These are phyloP conservation scores for Protomyces gravidus DNA, from an alignment of 1,139 yeast genomes.

Conservation along the genomic window DNA sequence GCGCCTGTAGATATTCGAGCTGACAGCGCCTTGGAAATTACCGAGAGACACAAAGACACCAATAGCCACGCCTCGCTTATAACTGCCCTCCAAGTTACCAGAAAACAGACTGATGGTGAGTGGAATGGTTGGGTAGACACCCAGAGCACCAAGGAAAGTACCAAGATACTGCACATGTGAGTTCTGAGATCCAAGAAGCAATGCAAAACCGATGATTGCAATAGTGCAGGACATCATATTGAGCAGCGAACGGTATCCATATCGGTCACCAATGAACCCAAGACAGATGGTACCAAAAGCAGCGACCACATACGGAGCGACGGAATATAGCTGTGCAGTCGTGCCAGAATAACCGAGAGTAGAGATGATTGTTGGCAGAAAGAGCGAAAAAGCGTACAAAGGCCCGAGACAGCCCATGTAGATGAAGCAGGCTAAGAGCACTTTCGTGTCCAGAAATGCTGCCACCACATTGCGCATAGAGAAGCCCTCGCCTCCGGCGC, in stretches of 20 bases:
- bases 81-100: slow-evolving; percentile 43
- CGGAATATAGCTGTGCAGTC: slow-evolving; percentile 34
- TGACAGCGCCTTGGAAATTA: slow-evolving; percentile 43
- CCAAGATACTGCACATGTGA: slow-evolving; percentile 41
- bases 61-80: slow-evolving; percentile 45
- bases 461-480: slow-evolving; percentile 5
- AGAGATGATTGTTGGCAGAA: slow-evolving; percentile 34
- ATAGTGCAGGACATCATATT: slow-evolving; percentile 9
- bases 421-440: slow-evolving; percentile 33
- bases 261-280: slow-evolving; percentile 12
- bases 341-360: slow-evolving; percentile 34
- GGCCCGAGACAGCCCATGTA: slow-evolving; percentile 39
- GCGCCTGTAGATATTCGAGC: slow-evolving; percentile 26
- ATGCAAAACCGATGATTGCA: slow-evolving; percentile 21
- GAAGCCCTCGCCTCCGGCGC: slow-evolving; percentile 24
- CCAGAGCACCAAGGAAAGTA: slow-evolving; percentile 42
- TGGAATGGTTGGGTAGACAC: slow-evolving; percentile 43
- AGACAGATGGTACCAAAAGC: slow-evolving; percentile 23
- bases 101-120: slow-evolving; percentile 44
- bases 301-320: slow-evolving; percentile 35
- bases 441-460: slow-evolving; percentile 16
- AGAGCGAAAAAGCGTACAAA: slow-evolving; percentile 34
- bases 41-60: slow-evolving; percentile 47
- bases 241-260: slow-evolving; percentile 8
- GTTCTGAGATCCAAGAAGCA: slow-evolving; percentile 10